Percentiles rank a stretch among this genome's conserved stretches.
Conservation (phyloP, 164 flowering plant genomes). For the Tetracentron sinense region DNA sequence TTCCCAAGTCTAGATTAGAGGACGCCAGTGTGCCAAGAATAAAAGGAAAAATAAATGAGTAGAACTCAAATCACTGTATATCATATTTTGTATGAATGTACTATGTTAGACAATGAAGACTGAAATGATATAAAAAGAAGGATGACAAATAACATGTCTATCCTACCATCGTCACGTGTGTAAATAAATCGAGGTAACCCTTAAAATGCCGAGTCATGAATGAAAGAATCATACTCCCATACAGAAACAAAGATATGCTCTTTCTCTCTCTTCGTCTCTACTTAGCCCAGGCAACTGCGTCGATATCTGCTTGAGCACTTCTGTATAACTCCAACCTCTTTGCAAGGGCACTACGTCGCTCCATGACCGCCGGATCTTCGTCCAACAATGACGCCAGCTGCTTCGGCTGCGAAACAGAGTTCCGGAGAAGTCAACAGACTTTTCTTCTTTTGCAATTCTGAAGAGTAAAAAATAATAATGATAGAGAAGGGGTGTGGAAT, state of each 20-base stretch:
- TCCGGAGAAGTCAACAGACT: neutral
- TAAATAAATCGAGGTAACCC: no score
- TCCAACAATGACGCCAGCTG: slow-evolving; percentile 58
- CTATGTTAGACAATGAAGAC: no score
- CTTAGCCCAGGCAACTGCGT: slow-evolving; percentile 37
- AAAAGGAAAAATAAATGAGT: no score
- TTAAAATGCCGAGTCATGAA: slow-evolving; percentile 1
- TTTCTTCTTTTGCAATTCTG: neutral
- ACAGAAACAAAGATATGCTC: neutral
- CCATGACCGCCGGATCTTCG: slow-evolving; percentile 95
- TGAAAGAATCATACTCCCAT: slow-evolving; percentile 13
- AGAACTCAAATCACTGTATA: no score
- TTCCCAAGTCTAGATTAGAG: no score
- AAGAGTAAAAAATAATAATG: neutral
- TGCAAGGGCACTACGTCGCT: slow-evolving; percentile 64
- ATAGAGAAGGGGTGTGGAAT: neutral
- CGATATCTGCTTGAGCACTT: slow-evolving; percentile 83
- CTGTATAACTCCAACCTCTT: slow-evolving; percentile 88
- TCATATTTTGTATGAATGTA: no score
- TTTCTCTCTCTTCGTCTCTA: slow-evolving; percentile 2
- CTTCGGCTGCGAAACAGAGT: slow-evolving; percentile 45
- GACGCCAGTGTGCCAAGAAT: no score
- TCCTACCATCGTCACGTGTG: no score
- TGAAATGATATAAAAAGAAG: no score
- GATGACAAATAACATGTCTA: no score